phyloP scores from a whole-genome alignment of 768 basidiomycete genomes.

The Leccinum disarticulatum region DNA sequence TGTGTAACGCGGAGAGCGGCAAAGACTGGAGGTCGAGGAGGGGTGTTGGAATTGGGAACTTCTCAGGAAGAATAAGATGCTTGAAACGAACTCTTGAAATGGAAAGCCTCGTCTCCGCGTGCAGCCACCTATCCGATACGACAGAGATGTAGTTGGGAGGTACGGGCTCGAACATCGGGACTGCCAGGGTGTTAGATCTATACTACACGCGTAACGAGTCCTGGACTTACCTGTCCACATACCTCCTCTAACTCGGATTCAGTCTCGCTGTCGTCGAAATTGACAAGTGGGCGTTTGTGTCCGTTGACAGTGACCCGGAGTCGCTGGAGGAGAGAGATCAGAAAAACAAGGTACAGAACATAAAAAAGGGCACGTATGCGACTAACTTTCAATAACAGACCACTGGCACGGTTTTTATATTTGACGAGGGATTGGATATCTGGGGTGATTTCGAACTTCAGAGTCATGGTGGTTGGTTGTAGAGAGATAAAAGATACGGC shows the following conservation, averaged over 20 bases:
- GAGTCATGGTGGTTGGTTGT: too few relatives aligned
- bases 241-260: background rate
- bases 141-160: constrained; percentile 97
- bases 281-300: background rate
- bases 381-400: too few relatives aligned
- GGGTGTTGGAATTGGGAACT: constrained; percentile 90
- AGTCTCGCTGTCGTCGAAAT: background rate
- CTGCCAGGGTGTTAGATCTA: constrained; percentile 34
- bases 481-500: too few relatives aligned
- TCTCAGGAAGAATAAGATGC: constrained; percentile 95
- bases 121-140: constrained; percentile 93
- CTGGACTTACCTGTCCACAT: background rate
- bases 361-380: too few relatives aligned
- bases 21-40: constrained; percentile 91
- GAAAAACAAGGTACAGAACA: background rate
- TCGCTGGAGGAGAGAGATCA: background rate
- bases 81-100: constrained; percentile 77
- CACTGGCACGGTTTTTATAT: too few relatives aligned
- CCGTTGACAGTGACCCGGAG: background rate
- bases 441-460: too few relatives aligned
- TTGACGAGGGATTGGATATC: too few relatives aligned
- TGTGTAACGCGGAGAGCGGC: constrained; percentile 88
- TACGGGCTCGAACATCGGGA: constrained; percentile 95
- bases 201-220: too few relatives aligned
- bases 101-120: constrained; percentile 90